Conservation (phyloP, 768 basidiomycete genomes). For the Infundibulicybe gibba region DNA sequence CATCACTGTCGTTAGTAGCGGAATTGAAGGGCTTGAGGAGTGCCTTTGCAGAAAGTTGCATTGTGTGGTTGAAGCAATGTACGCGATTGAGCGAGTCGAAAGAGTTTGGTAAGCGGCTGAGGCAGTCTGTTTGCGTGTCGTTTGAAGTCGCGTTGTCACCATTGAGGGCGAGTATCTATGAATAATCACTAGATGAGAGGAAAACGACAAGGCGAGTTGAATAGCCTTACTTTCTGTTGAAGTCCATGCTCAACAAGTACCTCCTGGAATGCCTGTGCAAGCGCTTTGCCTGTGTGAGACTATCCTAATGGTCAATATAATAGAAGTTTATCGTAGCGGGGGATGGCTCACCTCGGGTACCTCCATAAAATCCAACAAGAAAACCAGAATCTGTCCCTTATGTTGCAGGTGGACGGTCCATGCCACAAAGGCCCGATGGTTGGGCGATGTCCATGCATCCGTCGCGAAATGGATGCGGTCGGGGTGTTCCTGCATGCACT, state of each 20-base stretch:
- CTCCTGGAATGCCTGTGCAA: conserved; percentile 4
- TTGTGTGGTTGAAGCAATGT: conserved; percentile 5
- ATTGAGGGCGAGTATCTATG: conserved; percentile 4
- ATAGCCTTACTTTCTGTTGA: not conserved
- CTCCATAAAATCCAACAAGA: conserved; percentile 7
- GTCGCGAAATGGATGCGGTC: conserved; percentile 9
- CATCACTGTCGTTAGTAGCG: not conserved
- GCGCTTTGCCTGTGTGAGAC: conserved; percentile 4
- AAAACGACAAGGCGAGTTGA: not conserved
- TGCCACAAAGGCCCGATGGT: conserved; percentile 6
- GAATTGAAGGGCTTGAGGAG: conserved; percentile 5
- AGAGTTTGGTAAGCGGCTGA: not conserved
- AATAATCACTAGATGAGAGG: not conserved
- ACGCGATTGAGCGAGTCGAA: not conserved
- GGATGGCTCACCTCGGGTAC: conserved; percentile 1
- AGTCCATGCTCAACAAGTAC: conserved; percentile 4
- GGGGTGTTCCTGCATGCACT: conserved; percentile 1
- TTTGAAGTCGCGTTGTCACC: conserved; percentile 5
- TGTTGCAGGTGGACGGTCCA: conserved; percentile 2
- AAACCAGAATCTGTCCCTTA: not conserved
- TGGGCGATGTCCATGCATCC: conserved; percentile 6
- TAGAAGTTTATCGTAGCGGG: too few relatives aligned
- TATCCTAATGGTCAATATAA: not conserved
- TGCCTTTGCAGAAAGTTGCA: too few relatives aligned
- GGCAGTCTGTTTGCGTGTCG: conserved; percentile 4